Percentiles rank a stretch among this genome's conserved stretches.
Conservation (phyloP, 139 green algal species). For the Eudorina sp. region DNA sequence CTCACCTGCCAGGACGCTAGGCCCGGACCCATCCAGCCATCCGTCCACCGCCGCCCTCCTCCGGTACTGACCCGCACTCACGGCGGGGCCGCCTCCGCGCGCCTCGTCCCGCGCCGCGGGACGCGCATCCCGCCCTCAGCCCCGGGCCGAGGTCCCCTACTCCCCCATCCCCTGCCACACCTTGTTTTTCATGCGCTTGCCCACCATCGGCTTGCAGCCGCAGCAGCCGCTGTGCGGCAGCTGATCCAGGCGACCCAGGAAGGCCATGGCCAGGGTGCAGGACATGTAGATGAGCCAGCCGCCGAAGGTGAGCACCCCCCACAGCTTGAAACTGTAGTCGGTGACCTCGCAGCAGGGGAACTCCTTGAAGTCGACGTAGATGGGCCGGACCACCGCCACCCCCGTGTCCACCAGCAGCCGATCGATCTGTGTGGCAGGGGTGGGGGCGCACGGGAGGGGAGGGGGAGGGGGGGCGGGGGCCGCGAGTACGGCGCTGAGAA, state of each 20-base stretch:
- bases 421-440: slow-evolving; percentile 19
- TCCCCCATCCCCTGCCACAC: too few relatives aligned
- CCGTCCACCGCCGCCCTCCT: too few relatives aligned
- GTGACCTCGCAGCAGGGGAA: slow-evolving; percentile 38
- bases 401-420: neutral
- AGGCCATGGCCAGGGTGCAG: neutral
- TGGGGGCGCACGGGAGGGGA: neutral
- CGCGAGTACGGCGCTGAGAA: neutral
- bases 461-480: neutral
- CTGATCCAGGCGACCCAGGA: slow-evolving; percentile 11
- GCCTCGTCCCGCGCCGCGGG: too few relatives aligned
- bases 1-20: too few relatives aligned
- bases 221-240: slow-evolving; percentile 7
- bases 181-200: neutral
- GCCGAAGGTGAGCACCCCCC: slow-evolving; percentile 26
- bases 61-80: too few relatives aligned
- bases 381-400: neutral
- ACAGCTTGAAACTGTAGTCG: neutral
- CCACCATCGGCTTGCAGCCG: slow-evolving; percentile 36
- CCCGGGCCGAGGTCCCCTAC: too few relatives aligned
- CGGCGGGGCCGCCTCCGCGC: too few relatives aligned
- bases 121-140: too few relatives aligned
- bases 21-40: too few relatives aligned
- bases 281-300: slow-evolving; percentile 34
- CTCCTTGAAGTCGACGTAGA: slow-evolving; percentile 19